phyloP scores from a whole-genome alignment of 768 basidiomycete genomes.

The Suillus cothurnatus region DNA sequence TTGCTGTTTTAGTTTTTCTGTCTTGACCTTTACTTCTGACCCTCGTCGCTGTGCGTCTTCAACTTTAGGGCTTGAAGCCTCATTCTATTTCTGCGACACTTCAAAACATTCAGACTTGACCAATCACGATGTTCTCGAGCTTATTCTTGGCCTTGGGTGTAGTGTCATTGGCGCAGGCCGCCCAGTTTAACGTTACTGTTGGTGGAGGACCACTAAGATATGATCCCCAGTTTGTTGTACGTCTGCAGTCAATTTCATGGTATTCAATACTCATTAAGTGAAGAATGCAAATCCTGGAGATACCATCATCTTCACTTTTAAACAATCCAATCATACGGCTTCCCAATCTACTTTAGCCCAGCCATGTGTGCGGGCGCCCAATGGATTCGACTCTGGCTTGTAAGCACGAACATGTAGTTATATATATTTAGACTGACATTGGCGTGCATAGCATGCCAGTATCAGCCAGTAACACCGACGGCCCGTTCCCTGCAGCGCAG shows the following conservation, averaged over 20 bases:
- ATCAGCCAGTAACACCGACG: slow-evolving; percentile 38
- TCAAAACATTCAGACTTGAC: slow-evolving; percentile 1
- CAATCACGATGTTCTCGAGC: slow-evolving; percentile 2
- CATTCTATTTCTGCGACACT: slow-evolving; percentile 3
- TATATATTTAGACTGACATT: not conserved
- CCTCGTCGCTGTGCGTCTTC: slow-evolving; percentile 13
- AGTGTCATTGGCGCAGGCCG: slow-evolving; percentile 11
- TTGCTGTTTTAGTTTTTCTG: not conserved
- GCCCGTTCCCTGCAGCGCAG: slow-evolving; percentile 48
- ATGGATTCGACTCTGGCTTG: slow-evolving; percentile 64
- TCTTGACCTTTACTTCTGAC: not conserved
- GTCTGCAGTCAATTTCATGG: slow-evolving; percentile 11
- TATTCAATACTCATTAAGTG: not conserved
- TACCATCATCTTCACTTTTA: slow-evolving; percentile 50
- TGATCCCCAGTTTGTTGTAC: slow-evolving; percentile 25
- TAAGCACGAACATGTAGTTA: slow-evolving; percentile 31
- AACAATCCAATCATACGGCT: slow-evolving; percentile 60
- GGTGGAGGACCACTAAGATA: slow-evolving; percentile 17
- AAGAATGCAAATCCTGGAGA: slow-evolving; percentile 53
- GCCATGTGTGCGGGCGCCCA: slow-evolving; percentile 44
- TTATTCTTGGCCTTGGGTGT: slow-evolving; percentile 7
- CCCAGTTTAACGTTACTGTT: slow-evolving; percentile 18
- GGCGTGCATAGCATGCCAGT: slow-evolving; percentile 48
- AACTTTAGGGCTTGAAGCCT: slow-evolving; percentile 12
- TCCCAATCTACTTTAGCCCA: slow-evolving; percentile 55